Evolutionary conservation across 768 basidiomycete species (phyloP).

Genomic region (Cyclocybe cylindracea): DNA sequence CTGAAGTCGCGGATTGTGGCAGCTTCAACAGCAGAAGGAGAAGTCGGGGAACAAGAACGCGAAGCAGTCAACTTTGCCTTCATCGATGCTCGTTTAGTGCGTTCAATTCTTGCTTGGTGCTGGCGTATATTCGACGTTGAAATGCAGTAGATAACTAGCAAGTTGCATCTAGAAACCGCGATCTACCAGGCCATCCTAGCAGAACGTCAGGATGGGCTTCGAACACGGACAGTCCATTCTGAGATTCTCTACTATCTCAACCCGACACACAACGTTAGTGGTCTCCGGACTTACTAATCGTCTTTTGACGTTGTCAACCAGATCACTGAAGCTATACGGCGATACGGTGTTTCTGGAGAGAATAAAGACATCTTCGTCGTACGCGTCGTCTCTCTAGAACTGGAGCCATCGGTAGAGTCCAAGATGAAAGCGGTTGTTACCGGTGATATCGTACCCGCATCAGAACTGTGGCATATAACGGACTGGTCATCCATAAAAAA

Average conservation of each 20-base stretch:
- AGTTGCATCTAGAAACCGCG: conserved; percentile 80
- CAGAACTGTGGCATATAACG: conserved; percentile 44
- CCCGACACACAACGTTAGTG: conserved; percentile 78
- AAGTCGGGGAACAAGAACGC: conserved; percentile 66
- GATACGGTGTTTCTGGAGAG: conserved; percentile 78
- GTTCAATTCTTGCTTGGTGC: conserved; percentile 24
- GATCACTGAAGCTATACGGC: conserved; percentile 87
- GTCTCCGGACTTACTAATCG: not conserved
- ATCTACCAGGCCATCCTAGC: conserved; percentile 82
- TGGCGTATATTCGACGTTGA: not conserved
- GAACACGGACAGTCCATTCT: conserved; percentile 88
- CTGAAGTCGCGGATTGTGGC: conserved; percentile 69
- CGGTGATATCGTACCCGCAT: conserved; percentile 54
- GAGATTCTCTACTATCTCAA: conserved; percentile 89
- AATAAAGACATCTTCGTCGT: conserved; percentile 73
- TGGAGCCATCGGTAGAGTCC: conserved; percentile 35
- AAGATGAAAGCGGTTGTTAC: conserved; percentile 59
- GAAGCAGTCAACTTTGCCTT: conserved; percentile 89
- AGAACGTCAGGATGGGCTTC: conserved; percentile 53
- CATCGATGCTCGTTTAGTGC: conserved; percentile 80
- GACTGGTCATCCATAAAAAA: conserved; percentile 79
- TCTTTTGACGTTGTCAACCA: conserved; percentile 24
- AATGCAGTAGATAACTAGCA: conserved; percentile 70
- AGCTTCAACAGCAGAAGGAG: conserved; percentile 62
- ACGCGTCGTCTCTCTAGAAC: conserved; percentile 49